phyloP scores from a whole-genome alignment of 495 filamentous ascomycete species.

The Talaromyces nanjingensis region DNA sequence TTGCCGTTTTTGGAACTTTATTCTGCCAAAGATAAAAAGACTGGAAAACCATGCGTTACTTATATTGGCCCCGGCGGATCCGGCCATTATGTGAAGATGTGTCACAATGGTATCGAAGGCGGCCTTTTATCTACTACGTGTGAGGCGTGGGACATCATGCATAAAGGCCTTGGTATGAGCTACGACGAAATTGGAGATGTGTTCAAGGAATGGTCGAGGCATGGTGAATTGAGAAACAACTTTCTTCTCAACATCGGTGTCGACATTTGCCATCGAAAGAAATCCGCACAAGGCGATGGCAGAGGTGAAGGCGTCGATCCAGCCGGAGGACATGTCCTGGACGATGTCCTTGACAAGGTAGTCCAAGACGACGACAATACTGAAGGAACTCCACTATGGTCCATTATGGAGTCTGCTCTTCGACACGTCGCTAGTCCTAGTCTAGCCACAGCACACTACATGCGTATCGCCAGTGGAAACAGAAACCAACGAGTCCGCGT shows the following conservation, averaged over 20 bases:
- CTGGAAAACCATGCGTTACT: constrained; percentile 55
- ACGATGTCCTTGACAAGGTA: constrained; percentile 65
- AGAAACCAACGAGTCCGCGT: constrained; percentile 46
- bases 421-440: constrained; percentile 62
- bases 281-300: constrained; percentile 33
- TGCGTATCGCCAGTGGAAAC: constrained; percentile 60
- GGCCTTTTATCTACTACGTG: constrained; percentile 56
- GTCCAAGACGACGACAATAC: constrained; percentile 63
- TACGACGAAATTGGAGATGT: constrained; percentile 57
- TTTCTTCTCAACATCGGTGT: constrained; percentile 59
- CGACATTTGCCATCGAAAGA: constrained; percentile 49
- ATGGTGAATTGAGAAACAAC: constrained; percentile 51
- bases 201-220: constrained; percentile 53
- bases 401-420: constrained; percentile 51
- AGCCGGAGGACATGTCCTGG: constrained; percentile 45
- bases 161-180: constrained; percentile 48
- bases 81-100: constrained; percentile 73
- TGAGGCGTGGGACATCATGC: constrained; percentile 63
- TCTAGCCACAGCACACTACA: constrained; percentile 54
- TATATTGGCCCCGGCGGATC: constrained; percentile 55
- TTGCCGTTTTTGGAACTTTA: constrained; percentile 58
- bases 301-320: constrained; percentile 30
- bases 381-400: constrained; percentile 66
- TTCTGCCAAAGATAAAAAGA: constrained; percentile 50
- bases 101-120: constrained; percentile 72